Conservation (phyloP, 106 monocot genomes). For the Phalaenopsis equestris region DNA sequence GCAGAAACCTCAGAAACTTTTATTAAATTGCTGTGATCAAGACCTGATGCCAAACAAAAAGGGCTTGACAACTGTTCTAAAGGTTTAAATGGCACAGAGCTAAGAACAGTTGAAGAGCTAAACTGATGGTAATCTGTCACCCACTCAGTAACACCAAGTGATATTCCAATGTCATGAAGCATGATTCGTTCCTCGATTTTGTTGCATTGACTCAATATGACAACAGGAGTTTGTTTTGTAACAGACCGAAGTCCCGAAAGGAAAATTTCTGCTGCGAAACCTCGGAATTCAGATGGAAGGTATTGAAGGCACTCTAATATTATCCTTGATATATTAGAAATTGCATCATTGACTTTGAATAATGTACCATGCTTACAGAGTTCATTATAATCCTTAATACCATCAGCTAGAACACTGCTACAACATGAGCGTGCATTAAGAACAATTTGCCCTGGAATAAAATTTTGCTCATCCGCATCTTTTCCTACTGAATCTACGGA, state of each 20-base stretch:
- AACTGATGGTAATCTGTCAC: constrained; percentile 64
- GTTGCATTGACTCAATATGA: constrained; percentile 53
- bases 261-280: constrained; percentile 70
- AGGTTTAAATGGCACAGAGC: background rate
- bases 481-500: constrained; percentile 16
- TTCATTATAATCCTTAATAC: background rate
- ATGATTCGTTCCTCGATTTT: constrained; percentile 47
- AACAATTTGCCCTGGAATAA: constrained; percentile 6
- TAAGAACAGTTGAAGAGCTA: constrained; percentile 17
- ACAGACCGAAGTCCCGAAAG: constrained; percentile 51
- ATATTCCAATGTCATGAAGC: constrained; percentile 95
- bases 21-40: constrained; percentile 7
- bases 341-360: constrained; percentile 13
- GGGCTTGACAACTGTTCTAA: background rate
- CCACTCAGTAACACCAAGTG: constrained; percentile 82
- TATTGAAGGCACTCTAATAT: constrained; percentile 70
- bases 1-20: constrained; percentile 10
- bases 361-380: background rate
- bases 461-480: background rate
- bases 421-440: background rate
- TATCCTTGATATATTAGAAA: constrained; percentile 35
- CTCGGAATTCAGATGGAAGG: constrained; percentile 72
- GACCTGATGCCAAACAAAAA: background rate
- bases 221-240: constrained; percentile 41
- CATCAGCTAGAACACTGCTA: background rate